Base-by-base conservation (phyloP, 2,329 filamentous ascomycete species). In the Trichoderma polysporum region DNA sequence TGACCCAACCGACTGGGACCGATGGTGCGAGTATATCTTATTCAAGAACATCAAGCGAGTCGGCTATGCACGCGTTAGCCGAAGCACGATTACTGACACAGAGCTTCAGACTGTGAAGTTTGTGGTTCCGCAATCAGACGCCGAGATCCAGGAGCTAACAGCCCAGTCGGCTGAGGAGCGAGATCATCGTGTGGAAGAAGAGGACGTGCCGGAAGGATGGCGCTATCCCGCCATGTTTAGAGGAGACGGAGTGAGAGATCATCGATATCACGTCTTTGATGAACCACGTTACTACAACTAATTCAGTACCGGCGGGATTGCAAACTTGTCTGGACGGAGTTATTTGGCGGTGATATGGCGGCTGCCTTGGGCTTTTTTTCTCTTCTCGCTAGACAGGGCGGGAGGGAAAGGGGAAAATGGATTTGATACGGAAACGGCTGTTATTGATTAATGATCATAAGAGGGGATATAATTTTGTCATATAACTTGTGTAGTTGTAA, bases 11-110 rank as follows among this genome's bases (percentile, higher is more conserved):
- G 95, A 99, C 77, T 97, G 93, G 93, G 95, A 99, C 78, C 85
- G 95, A 65, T 99, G 95, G 95, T 99, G 95, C 82, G 94, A 99
- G 82, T 99, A 99, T 79, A 97, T 99, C 71, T 82, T 99, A 29
- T 99, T 93, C 84, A 97, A 97, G 83, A 89, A 89, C 13, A 80
- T 99, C 69, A 90, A 89, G 79, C 86, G 94, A 69, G 90, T 91
- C 0, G 94, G 93, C 1, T 99, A 99, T 77, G 95, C 95, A 4
- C 85, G 95, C 63, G 90, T 99, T 61, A 94, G 91, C 73, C 86
- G 95, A 73, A 89, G 90, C 72, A 96, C 92, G 1, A 98, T 99
- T 72, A 99, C 95, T 13, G 95, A 99, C 76, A 99, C 95, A 2
- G 95, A 99, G 80, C 84, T 99, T 65, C 95, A 99, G 84, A 91